phyloP scores from a whole-genome alignment of 1,284 basidiomycete genomes.

The Inonotus hispidus region DNA sequence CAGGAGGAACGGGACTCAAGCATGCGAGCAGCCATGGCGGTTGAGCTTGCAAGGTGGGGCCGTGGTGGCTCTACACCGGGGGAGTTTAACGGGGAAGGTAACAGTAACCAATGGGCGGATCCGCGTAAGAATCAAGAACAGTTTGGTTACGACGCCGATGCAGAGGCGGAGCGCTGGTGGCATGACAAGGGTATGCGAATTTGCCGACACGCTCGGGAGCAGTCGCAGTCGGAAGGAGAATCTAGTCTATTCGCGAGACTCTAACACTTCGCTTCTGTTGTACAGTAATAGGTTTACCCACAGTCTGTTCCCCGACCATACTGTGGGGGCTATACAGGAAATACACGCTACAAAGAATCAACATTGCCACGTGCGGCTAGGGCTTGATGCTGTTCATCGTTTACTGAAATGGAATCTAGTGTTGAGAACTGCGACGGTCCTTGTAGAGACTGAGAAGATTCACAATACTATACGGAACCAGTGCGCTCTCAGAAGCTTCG shows the following conservation, averaged over 20 bases:
- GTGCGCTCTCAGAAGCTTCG: not conserved
- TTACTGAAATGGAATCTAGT: not conserved
- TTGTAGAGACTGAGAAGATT: not conserved
- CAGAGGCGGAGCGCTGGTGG: constrained; percentile 24
- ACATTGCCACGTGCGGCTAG: no score
- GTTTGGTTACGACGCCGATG: constrained; percentile 25
- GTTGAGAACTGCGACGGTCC: not conserved
- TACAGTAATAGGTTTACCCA: not conserved
- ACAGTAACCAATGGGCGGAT: constrained; percentile 27
- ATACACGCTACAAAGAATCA: no score
- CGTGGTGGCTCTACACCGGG: not conserved
- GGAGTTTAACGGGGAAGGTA: constrained; percentile 17
- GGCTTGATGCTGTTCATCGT: not conserved
- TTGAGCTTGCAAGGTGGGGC: constrained; percentile 8
- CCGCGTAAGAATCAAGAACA: constrained; percentile 22
- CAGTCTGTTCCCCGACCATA: not conserved
- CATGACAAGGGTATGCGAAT: constrained; percentile 19
- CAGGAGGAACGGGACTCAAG: constrained; percentile 36
- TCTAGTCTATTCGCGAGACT: constrained; percentile 4
- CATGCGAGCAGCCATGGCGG: constrained; percentile 30
- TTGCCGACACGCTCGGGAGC: constrained; percentile 7
- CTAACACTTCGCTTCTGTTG: not conserved
- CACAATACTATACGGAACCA: not conserved
- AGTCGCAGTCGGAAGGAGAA: not conserved
- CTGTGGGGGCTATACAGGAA: no score